phyloP scores from a whole-genome alignment of 148 eudicot species.

The Mesembryanthemum crystallinum region DNA sequence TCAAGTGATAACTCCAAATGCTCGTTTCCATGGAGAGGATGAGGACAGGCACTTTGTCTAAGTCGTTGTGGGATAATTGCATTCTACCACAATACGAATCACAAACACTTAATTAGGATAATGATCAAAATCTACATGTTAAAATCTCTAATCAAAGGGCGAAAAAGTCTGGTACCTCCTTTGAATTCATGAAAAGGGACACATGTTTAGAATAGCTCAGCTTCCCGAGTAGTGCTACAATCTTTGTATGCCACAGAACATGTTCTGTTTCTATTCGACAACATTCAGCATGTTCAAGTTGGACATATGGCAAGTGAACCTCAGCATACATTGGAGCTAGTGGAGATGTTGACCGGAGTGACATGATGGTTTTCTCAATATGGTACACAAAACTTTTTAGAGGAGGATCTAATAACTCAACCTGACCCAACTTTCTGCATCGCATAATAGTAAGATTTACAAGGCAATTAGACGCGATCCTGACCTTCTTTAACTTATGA shows the following conservation, averaged over 20 bases:
- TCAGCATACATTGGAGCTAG: no score
- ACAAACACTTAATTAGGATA: neutral
- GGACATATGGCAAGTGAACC: no score
- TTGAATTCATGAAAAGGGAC: neutral
- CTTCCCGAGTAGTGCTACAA: neutral
- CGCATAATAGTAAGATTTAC: no score
- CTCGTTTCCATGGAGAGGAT: neutral
- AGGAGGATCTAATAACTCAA: no score
- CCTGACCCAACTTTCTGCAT: no score
- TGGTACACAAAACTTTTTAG: no score
- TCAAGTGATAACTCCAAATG: neutral
- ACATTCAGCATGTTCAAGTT: no score
- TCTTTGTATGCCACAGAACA: neutral
- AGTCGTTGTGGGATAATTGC: neutral
- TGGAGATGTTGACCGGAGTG: no score
- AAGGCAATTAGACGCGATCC: no score
- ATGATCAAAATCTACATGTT: neutral
- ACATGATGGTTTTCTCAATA: no score
- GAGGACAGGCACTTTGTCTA: neutral
- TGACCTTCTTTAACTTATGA: no score
- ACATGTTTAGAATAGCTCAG: neutral
- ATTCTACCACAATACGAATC: neutral
- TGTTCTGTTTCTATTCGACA: neutral
- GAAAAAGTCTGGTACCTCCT: neutral
- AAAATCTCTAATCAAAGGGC: neutral